Evolutionary conservation across 805 yeast genomes (phyloP), one percentile per base, ranked within the genome.

Genomic region (Wickerhamiella lipophila): DNA sequence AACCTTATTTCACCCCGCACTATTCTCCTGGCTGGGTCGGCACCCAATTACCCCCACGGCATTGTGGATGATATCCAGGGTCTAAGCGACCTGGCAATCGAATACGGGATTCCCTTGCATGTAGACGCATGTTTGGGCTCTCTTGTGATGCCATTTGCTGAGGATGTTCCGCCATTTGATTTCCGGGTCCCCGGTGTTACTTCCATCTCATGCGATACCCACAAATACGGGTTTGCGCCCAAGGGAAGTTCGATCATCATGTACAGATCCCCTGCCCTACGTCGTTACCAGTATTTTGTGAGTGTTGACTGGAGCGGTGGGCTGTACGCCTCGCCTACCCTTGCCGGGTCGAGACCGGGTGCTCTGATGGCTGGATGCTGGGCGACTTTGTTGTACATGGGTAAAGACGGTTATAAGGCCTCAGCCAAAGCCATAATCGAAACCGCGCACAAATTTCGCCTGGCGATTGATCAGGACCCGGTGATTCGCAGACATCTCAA

Each of bases 141-240:
- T 0, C 89, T 92, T 59, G 74, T 89, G 36, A 83, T 86, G 39
- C 79, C 95, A 1, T 86, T 81, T 59, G 70, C 66, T n/a, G n/a
- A n/a, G 12, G 67, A 64, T 29, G 46, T 69, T 7, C 81, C 83
- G 5, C 60, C 67, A 11, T 88, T 89, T 66, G 97, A 92, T 63
- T 89, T 89, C 67, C 69, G 89, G 55, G 72, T 86, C 2, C 81
- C 85, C 0, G 92, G 73, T 27, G 97, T 92, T n/a, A 92, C 97
- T 0, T 87, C 96, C 2, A 89, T 89, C 50, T 84, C 95, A n/a
- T 92, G 97, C 67, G 98, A 89, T 63, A 89, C 98, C n/a, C 98
- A 89, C 70, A 89, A 89, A 65, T 89, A 89, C 61, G 98, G 97
- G 1, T 92, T 89, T 71, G 96, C 97, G 7, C 98, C 98, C 35